Base-by-base conservation (phyloP, 1,139 yeast species). In the Pichia sp. region DNA sequence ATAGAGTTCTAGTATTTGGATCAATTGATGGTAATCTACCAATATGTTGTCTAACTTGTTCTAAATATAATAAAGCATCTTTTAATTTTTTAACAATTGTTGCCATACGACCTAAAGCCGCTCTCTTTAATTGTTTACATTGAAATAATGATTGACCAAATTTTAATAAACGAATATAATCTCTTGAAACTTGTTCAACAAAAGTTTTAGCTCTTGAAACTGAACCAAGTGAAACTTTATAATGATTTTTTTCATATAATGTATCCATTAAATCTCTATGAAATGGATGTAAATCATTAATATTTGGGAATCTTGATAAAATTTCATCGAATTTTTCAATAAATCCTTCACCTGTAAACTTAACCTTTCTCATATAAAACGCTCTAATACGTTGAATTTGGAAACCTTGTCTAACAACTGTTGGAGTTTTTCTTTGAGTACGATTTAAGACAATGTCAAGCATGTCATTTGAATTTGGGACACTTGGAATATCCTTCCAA, bases 41-140 rank as follows among this genome's bases (percentile, higher is more conserved):
- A 75, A 93, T 81, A 75, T 93, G 99, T 75, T 93, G 99, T 74
- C 99, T 87, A 56, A 93, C 99, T 75, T 93, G 98, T 74, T 93
- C 99, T 69, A 93, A 78, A 73, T 95, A 93, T 48, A 82, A 79
- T 58, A 93, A 77, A 42, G 99, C 95, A 70, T 93, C 99, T 74
- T 91, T 95, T 67, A 93, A 80, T 64, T 95, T 89, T 77, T 93
- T 93, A 65, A 84, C 83, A 65, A 93, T 89, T 48, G 99, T 93
- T 53, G 99, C 99, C 99, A 93, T 93, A 73, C 99, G 87, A 78
- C 99, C 99, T 63, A 93, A 76, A 39, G 98, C 99, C 61, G 99
- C 99, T 66, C 97, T 81, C 73, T 93, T 93, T 70, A 93, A 82
- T 75, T 95, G 99, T 74, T 93, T 93, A 79, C 99, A 93, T 75